Base-by-base conservation (phyloP, 2,329 filamentous ascomycete species). In the Akanthomyces dipterigenus region DNA sequence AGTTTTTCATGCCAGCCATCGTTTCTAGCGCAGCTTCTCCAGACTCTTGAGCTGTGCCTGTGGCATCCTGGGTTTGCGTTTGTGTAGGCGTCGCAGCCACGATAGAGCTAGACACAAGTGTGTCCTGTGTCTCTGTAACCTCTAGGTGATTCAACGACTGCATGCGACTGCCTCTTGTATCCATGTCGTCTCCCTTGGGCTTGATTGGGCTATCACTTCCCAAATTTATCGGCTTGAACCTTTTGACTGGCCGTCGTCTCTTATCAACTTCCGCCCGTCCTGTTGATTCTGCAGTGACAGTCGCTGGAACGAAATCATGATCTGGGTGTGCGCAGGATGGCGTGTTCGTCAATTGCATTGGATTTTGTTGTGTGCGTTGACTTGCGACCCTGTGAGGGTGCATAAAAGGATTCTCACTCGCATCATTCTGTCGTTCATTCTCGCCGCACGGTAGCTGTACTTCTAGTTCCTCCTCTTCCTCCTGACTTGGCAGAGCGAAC, bases 381-480 rank as follows among this genome's bases (percentile, higher is more conserved):
- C 22, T 45, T 20, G 26, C 18, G 26, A 3, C 18, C 53, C n/a
- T 14, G 49, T 11, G 14, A 54, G 18, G 22, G n/a, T 40, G 4
- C 20, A 6, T 8, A 20, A 48, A 26, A 18, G n/a, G 42, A 26
- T 16, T 9, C 18, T 48, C 36, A 9, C 11, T 4, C 4, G 43
- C 31, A 28, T 28, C 48, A 31, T 55, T 24, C 2, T 46, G 14
- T 40, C 31, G 26, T 28, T 54, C 57, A 42, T 64, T 60, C 16
- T 69, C 67, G 7, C 68, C 71, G 42, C 69, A 69, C 1, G 74
- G 73, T 5, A 75, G 63, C 40, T 70, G 69, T 51, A 71, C 69
- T 51, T 77, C 76, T n/a, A 76, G 61, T 9, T 75, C 73, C 16
- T 76, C 73, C 24, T 76, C 74, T 9, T 69, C 63, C 22, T 57